phyloP scores from a whole-genome alignment of 1,284 basidiomycete genomes.

The Cryptococcus depauperatus region DNA sequence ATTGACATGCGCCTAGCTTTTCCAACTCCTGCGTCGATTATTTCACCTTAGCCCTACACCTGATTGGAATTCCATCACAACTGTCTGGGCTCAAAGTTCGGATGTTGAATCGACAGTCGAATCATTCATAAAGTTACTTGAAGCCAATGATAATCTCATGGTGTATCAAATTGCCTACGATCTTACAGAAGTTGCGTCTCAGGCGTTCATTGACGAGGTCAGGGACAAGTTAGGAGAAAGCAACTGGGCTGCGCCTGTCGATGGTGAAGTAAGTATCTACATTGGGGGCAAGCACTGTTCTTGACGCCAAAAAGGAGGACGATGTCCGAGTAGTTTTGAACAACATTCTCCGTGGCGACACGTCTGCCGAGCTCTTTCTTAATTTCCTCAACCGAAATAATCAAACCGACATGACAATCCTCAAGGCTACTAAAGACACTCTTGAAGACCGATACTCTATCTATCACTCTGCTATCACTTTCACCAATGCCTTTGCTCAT shows the following conservation, averaged over 20 bases:
- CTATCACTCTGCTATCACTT: slow-evolving; percentile 87
- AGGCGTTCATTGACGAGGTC: slow-evolving; percentile 77
- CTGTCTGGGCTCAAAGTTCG: slow-evolving; percentile 78
- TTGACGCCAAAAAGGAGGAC: slow-evolving; percentile 17
- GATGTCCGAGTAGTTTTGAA: slow-evolving; percentile 47
- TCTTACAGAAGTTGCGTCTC: slow-evolving; percentile 80
- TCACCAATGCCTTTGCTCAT: slow-evolving; percentile 94
- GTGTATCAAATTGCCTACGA: slow-evolving; percentile 94
- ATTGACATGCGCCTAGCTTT: slow-evolving; percentile 34
- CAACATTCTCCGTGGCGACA: slow-evolving; percentile 75
- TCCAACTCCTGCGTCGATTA: slow-evolving; percentile 60
- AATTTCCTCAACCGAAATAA: slow-evolving; percentile 92
- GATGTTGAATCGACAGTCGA: slow-evolving; percentile 54
- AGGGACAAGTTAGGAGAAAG: slow-evolving; percentile 28
- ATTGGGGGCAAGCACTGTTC: too few species aligned
- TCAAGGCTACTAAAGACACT: slow-evolving; percentile 85
- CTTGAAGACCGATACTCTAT: slow-evolving; percentile 91
- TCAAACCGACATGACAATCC: slow-evolving; percentile 77
- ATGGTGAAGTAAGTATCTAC: slow-evolving; percentile 7
- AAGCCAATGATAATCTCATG: slow-evolving; percentile 52
- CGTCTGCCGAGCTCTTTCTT: slow-evolving; percentile 81
- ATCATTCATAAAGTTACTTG: slow-evolving; percentile 33
- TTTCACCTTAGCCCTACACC: slow-evolving; percentile 62
- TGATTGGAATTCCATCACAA: slow-evolving; percentile 69
- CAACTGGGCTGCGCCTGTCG: slow-evolving; percentile 25